Base-by-base conservation (phyloP, 2,329 filamentous ascomycete genomes). In the Fusarium sp. region DNA sequence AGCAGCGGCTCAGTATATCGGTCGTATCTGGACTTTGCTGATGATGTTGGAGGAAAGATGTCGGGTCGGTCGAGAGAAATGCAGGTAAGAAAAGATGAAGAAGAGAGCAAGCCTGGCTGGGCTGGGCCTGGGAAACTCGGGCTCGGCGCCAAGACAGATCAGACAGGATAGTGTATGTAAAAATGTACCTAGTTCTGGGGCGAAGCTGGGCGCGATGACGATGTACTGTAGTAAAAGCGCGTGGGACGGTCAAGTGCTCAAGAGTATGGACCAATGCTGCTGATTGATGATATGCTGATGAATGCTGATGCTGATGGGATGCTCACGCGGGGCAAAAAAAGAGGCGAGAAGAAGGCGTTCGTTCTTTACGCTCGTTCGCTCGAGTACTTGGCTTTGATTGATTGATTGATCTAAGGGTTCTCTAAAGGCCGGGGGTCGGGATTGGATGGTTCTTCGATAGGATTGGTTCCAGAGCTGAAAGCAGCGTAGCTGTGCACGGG, bases 111-210 rank as follows among this genome's bases (percentile, higher is more conserved):
- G 59, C 42, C 50, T 57, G 53, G 49, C 37, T 50, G 23, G 56
- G 56, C 25, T 52, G 43, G 49, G 28, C 44, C 62, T 67, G 62
- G 64, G 66, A 69, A 70, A 72, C 60, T 70, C 71, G 53, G 59
- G 58, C 68, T 66, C 46, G 67, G 71, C 71, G 71, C 71, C 71
- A 74, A 74, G 71, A 67, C 38, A 60, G 57, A 60, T 60, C 61
- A 73, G 65, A 69, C 57, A 73, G 62, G 56, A 58, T 59, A 60
- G 54, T 44, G 63, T 37, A 70, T 54, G 67, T 56, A 64, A 49
- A 49, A 38, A 61, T 64, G 67, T 69, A 71, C 67, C 59, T 69
- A 35, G 67, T 49, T 33, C 35, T 28, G 52, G 37, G 54, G 61
- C 52, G 46, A 65, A 57, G 60, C 61, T 64, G 54, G 62, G 54